Percentiles rank a stretch among this genome's conserved stretches.
These are phyloP conservation scores for Pholiota adiposa DNA, from an alignment of 1,284 basidiomycete genomes.

Conservation along the genomic window DNA sequence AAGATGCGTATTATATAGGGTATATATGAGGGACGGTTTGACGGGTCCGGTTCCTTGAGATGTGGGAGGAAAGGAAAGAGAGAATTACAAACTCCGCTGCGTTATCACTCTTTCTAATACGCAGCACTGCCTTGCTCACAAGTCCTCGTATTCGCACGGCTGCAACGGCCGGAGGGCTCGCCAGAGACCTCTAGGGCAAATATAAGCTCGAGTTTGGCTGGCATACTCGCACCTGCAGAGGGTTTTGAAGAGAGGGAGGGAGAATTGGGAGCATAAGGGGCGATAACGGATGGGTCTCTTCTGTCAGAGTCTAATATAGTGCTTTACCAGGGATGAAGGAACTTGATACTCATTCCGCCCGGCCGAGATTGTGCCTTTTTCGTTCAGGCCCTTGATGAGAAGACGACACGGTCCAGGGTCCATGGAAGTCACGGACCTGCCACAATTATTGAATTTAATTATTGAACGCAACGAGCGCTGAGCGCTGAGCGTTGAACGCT, in stretches of 20 bases:
- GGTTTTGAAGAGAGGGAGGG: background rate
- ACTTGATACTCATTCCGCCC: slow-evolving; percentile 14
- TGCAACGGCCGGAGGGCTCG: slow-evolving; percentile 10
- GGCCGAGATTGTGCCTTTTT: slow-evolving; percentile 17
- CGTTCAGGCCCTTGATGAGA: slow-evolving; percentile 18
- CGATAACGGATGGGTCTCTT: background rate
- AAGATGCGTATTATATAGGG: slow-evolving; percentile 26
- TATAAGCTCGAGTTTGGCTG: background rate
- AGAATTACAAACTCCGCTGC: slow-evolving; percentile 27
- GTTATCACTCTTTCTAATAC: slow-evolving; percentile 20
- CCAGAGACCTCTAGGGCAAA: background rate
- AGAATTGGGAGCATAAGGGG: slow-evolving; percentile 5
- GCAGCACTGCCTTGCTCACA: slow-evolving; percentile 26
- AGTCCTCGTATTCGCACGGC: slow-evolving; percentile 25
- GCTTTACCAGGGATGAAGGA: slow-evolving; percentile 8
- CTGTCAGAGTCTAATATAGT: slow-evolving; percentile 15
- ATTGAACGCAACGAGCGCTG: no score
- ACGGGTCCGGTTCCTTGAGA: slow-evolving; percentile 16
- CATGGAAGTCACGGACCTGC: background rate
- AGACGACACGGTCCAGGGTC: background rate
- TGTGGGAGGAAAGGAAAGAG: slow-evolving; percentile 23
- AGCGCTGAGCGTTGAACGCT: no score
- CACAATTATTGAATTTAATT: no score
- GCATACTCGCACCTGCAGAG: background rate
- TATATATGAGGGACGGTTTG: slow-evolving; percentile 19